Evolutionary conservation across 768 basidiomycete species (phyloP), one percentile per base, ranked within the genome.

Genomic region (Lentinula sp.): DNA sequence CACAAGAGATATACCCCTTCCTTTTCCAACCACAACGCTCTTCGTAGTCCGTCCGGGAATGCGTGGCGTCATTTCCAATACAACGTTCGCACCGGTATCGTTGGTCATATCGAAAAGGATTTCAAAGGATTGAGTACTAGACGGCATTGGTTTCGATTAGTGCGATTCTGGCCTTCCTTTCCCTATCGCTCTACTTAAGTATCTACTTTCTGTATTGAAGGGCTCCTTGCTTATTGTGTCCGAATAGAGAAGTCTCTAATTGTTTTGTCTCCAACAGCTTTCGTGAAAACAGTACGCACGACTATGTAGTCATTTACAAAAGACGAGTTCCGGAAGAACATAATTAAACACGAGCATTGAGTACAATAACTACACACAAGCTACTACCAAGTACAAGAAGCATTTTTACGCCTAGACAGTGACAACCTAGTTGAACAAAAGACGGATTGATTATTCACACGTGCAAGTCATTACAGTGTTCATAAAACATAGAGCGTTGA

Each of bases 41-140:
- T 77, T 70, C 12, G 74, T 75, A 16, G 12, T 32, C 18, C 45
- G 28, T 37, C 45, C 20, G 1, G 16, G 13, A 59, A 6, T 35
- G 15, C 6, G 33, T 16, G 43, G 37, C 15, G 16, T 32, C 23
- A 45, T 10, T 28, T 49, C 35, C 15, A 59, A 33, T 13, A 37
- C 37, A 1, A 37, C 6, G 9, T 59, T 46, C 23, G 15, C 37
- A 36, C 20, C 23, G 13, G 77, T 80, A 67, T 84, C 77, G 72
- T 85, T 85, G 41, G 69, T 67, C 63, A 85, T 69, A 62, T 82
- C 81, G 66, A 84, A 74, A 41, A 81, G 63, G 48, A 84, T 77
- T 67, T 84, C 83, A 71, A 80, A 84, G 43, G 81, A 76, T 33
- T 73, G 62, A n/a, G 81, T 83, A 66, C 75, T 78, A 42, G 80